Evolutionary conservation across 75 land plant species (phyloP), one percentile per base, ranked within the genome.

Genomic region (Selaginella moellendorffii): DNA sequence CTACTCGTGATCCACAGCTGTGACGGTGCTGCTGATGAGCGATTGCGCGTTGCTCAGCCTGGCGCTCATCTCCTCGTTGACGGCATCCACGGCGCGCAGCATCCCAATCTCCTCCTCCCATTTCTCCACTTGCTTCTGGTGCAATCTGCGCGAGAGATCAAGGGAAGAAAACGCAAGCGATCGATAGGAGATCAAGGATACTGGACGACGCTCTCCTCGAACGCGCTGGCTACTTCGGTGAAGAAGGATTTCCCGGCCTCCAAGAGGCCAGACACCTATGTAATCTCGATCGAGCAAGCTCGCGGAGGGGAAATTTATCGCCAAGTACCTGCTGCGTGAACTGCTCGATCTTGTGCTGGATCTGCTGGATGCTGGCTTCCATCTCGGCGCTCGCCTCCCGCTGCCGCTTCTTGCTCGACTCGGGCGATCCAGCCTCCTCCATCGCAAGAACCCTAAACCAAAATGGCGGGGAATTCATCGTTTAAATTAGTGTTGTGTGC

Each of bases 191-290:
- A 23, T 9, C 30, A 52, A 67, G 73, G 66, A 69, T 73, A 73
- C 72, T 42, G 29, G 21, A 69, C 25, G 26, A 73, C 52, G 31
- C 73, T 54, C 53, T 71, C 76, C 52, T 74, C 74, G 30, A 74
- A 74, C 21, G 65, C 61, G 42, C 24, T 74, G n/a, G 74, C 56
- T 20, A 54, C 61, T 25, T 70, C 76, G 0, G 22, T 18, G 42
- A 74, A 74, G 42, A 42, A 74, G 42, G 54, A 29, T 54, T 74
- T 74, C 20, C 46, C 74, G 0, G 73, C 27, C 42, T 74, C 74
- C n/a, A 70, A 61, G 31, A 74, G 52, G 30, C 67, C 76, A 22
- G 73, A 74, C 14, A 70, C 76, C 76, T 74, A 67, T 27, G 24
- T 51, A 29, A 10, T 9, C 22, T 31, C 54, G 22, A 14, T 0